Conservation (phyloP, 768 basidiomycete species). For the Neoboletus magnificus region DNA sequence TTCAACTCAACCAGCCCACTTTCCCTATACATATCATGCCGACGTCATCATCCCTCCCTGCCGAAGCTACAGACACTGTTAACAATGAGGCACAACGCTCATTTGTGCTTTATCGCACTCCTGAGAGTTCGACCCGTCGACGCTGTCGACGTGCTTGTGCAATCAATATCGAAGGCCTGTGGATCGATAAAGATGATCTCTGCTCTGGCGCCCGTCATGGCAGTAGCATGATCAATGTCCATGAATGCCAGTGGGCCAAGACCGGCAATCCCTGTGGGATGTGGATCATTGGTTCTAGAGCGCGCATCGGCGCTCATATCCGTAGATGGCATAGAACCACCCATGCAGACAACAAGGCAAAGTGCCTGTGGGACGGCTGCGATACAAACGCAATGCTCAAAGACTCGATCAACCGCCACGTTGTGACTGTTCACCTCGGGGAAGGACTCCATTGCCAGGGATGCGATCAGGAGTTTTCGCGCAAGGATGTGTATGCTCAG, state of each 20-base stretch:
- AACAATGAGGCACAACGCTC: no score
- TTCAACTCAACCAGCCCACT: background rate
- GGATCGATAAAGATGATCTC: background rate
- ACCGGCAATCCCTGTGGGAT: background rate
- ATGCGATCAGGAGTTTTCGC: background rate
- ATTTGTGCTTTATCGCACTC: background rate
- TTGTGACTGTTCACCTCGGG: background rate
- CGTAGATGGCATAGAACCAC: background rate
- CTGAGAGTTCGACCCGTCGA: no score
- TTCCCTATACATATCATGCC: background rate
- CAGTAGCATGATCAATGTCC: background rate
- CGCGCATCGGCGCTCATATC: background rate
- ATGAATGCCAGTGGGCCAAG: background rate
- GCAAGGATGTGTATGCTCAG: background rate
- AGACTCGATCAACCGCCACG: background rate
- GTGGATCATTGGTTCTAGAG: background rate
- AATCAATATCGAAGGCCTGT: background rate
- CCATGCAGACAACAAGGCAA: background rate
- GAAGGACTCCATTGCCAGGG: background rate
- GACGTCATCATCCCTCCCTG: no score
- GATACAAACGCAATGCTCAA: background rate
- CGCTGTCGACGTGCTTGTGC: background rate
- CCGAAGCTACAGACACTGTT: no score
- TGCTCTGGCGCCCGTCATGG: background rate
- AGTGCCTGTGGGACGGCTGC: background rate